Percentiles rank a stretch among this genome's conserved stretches.
Evolutionary conservation across 495 filamentous ascomycete genomes (phyloP).

Genomic region (Alectoria sarmentosa): DNA sequence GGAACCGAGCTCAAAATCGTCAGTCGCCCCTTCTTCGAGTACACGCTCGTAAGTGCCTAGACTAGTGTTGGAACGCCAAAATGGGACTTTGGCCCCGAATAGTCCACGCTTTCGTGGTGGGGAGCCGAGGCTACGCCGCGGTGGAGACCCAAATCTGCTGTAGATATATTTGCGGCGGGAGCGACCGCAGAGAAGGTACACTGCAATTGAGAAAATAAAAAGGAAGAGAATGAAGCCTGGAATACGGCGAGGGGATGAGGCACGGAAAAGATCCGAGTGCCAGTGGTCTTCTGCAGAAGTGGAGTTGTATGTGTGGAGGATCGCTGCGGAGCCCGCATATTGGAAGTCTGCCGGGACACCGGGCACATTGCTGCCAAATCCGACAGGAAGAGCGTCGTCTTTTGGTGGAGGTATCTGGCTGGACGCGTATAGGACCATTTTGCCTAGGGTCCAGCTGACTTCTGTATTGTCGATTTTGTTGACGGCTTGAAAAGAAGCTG

Average conservation of each 20-base stretch:
- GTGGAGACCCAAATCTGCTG: slow-evolving; percentile 44
- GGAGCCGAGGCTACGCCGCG: slow-evolving; percentile 46
- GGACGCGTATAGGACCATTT: slow-evolving; percentile 95
- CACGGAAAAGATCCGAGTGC: slow-evolving; percentile 63
- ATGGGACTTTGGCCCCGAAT: slow-evolving; percentile 34
- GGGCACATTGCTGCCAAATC: slow-evolving; percentile 76
- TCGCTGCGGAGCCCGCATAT: slow-evolving; percentile 54
- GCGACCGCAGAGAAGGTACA: slow-evolving; percentile 62
- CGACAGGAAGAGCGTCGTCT: slow-evolving; percentile 62
- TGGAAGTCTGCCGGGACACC: slow-evolving; percentile 74
- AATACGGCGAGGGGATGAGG: slow-evolving; percentile 55
- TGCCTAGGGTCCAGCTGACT: slow-evolving; percentile 97
- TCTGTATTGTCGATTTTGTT: slow-evolving; percentile 88
- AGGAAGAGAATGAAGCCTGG: slow-evolving; percentile 68
- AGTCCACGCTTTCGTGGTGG: slow-evolving; percentile 49
- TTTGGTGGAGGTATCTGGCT: slow-evolving; percentile 67
- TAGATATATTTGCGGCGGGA: slow-evolving; percentile 64
- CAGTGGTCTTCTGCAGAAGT: slow-evolving; percentile 47
- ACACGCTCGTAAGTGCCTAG: slow-evolving; percentile 22
- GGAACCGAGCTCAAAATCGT: slow-evolving; percentile 21
- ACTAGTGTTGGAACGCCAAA: slow-evolving; percentile 30
- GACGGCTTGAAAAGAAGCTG: slow-evolving; percentile 86
- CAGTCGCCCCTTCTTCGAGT: slow-evolving; percentile 19
- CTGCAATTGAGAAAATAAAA: slow-evolving; percentile 59
- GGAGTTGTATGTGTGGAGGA: slow-evolving; percentile 38